phyloP scores from a whole-genome alignment of 2,329 filamentous ascomycete species.

The Trichophyton rubrum region DNA sequence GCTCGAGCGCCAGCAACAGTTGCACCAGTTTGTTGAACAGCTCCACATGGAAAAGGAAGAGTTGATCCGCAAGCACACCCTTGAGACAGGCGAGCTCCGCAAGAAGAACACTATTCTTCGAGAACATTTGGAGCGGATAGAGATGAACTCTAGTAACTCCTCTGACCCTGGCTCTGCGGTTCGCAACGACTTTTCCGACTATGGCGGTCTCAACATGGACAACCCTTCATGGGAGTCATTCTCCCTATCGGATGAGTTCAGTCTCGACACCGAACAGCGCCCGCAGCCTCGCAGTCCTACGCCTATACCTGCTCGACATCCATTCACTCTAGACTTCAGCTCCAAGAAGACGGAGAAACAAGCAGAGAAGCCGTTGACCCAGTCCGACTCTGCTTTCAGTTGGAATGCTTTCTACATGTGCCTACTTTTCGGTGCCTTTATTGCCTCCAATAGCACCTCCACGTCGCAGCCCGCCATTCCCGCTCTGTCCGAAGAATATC shows the following conservation, averaged over 20 bases:
- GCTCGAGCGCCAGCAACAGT: conserved; percentile 59
- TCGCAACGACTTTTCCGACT: conserved; percentile 60
- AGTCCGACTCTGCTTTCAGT: conserved; percentile 54
- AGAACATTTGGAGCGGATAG: conserved; percentile 45
- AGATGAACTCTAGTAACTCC: conserved; percentile 24
- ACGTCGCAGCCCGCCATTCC: conserved; percentile 45
- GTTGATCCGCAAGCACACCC: conserved; percentile 73
- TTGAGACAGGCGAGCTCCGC: conserved; percentile 80
- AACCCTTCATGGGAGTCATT: conserved; percentile 67
- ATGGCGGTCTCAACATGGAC: conserved; percentile 74
- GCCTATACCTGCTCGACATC: conserved; percentile 19
- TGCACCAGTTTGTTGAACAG: conserved; percentile 61
- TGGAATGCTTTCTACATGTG: conserved; percentile 76
- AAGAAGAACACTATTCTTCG: conserved; percentile 80
- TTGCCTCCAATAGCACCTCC: conserved; percentile 70
- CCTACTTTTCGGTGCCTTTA: conserved; percentile 89
- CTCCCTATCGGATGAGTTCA: conserved; percentile 56
- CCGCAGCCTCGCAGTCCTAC: conserved; percentile 17
- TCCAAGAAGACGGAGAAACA: conserved; percentile 25
- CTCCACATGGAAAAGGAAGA: conserved; percentile 83
- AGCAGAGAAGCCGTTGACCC: conserved; percentile 25
- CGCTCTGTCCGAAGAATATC: conserved; percentile 35
- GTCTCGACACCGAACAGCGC: conserved; percentile 30
- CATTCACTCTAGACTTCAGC: conserved; percentile 32
- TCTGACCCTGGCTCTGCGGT: conserved; percentile 41